These are phyloP conservation scores for Uronychia binucleata DNA, from an alignment of 73 alveolate genomes.

Conservation along the genomic window DNA sequence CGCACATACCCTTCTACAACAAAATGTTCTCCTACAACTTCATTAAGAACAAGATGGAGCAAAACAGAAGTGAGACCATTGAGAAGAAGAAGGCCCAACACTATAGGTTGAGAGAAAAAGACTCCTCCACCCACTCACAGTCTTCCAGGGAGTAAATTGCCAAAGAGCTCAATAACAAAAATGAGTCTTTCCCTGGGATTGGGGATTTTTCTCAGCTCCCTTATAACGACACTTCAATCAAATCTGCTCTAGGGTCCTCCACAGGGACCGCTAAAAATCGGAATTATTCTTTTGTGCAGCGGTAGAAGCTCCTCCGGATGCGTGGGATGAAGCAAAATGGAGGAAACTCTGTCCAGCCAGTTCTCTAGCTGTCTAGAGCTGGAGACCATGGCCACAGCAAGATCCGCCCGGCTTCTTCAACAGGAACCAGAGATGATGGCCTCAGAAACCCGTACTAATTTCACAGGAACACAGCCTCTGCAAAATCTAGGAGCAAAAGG, in stretches of 20 bases:
- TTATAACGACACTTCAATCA: too few species aligned
- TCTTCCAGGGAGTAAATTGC: too few species aligned
- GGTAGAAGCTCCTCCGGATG: background rate
- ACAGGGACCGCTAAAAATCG: background rate
- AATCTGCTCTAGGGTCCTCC: background rate
- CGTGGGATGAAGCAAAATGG: background rate
- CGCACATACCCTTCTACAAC: background rate
- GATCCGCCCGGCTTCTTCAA: background rate
- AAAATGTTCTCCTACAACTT: background rate
- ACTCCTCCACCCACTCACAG: too few species aligned
- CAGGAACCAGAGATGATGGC: background rate
- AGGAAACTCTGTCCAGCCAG: too few species aligned
- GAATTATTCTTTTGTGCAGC: background rate
- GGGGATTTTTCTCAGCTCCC: background rate
- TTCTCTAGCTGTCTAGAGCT: too few species aligned
- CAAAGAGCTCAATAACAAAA: background rate
- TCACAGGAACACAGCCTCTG: background rate
- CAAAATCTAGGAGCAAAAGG: background rate
- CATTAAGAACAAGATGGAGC: background rate
- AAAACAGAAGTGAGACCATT: background rate
- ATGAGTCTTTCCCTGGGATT: background rate
- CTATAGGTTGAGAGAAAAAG: background rate
- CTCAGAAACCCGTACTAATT: background rate
- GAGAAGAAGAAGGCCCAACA: background rate
- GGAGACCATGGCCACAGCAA: background rate